These are phyloP conservation scores for Citrullus colocynthis DNA, from an alignment of 306 rosid genomes.

Conservation along the genomic window DNA sequence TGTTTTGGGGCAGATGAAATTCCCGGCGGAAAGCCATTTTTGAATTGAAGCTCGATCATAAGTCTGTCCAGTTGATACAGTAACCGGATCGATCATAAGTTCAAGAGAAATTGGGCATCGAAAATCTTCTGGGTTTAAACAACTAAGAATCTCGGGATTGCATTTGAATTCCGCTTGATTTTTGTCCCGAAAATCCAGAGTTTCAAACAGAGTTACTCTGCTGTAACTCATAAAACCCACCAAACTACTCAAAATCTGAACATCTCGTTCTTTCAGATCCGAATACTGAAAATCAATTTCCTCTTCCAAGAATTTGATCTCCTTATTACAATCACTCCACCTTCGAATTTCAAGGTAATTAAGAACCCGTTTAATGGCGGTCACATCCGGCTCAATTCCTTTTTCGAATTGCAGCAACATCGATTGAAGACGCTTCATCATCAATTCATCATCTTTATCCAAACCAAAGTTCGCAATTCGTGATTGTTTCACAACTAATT, in stretches of 20 bases:
- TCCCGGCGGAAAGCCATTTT: constrained; percentile 71
- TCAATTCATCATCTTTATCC: constrained; percentile 25
- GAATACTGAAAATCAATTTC: constrained; percentile 20
- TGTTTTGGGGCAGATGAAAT: constrained; percentile 63
- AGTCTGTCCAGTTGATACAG: constrained; percentile 80
- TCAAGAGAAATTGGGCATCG: constrained; percentile 80
- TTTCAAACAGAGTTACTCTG: constrained; percentile 52
- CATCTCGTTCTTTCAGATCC: constrained; percentile 20
- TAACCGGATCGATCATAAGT: constrained; percentile 74
- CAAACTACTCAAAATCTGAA: constrained; percentile 39
- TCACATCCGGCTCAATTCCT: constrained; percentile 38
- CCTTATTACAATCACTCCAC: constrained; percentile 50
- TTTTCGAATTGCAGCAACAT: constrained; percentile 34
- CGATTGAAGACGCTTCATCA: constrained; percentile 7
- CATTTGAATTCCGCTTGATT: constrained; percentile 15
- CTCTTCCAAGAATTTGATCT: constrained; percentile 47
- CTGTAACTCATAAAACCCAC: constrained; percentile 45
- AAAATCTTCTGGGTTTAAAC: constrained; percentile 52
- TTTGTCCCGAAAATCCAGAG: constrained; percentile 12
- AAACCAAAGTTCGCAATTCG: constrained; percentile 29
- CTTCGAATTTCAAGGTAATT: constrained; percentile 34
- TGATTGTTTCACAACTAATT: constrained; percentile 43
- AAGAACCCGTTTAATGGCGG: constrained; percentile 14
- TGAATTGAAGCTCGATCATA: constrained; percentile 65
- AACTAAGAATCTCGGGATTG: constrained; percentile 19